Percentiles rank a stretch among this genome's conserved stretches.
Conservation (phyloP, 768 basidiomycete species). For the Kwoniella shandongensis region DNA sequence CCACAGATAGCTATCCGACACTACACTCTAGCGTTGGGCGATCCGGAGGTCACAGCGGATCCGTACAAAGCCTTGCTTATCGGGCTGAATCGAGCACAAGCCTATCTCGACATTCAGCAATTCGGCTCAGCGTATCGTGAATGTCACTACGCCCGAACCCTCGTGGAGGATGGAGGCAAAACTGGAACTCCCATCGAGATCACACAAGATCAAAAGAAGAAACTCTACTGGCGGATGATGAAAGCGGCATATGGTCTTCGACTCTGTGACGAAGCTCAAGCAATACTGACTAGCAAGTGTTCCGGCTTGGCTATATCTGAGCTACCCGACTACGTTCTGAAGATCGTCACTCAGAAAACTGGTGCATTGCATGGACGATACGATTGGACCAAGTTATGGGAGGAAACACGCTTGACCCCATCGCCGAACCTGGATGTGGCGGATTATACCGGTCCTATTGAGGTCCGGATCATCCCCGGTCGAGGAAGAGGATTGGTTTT, state of each 20-base stretch:
- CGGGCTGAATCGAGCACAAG: conserved; percentile 10
- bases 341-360: background rate
- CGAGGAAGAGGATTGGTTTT: conserved; percentile 4
- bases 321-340: background rate
- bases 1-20: background rate
- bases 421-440: conserved; percentile 5
- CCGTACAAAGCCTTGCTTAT: background rate
- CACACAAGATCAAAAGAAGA: background rate
- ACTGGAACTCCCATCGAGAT: background rate
- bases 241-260: conserved; percentile 1
- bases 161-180: too few relatives aligned
- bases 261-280: background rate
- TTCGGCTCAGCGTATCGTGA: conserved; percentile 11
- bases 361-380: conserved; percentile 1
- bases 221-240: conserved; percentile 2
- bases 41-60: background rate
- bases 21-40: conserved; percentile 4
- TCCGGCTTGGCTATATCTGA: background rate
- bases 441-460: conserved; percentile 7
- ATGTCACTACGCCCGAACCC: background rate
- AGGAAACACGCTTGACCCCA: background rate
- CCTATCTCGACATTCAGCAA: background rate
- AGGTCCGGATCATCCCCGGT: background rate
- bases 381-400: conserved; percentile 1
- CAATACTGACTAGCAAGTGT: background rate